Evolutionary conservation across 768 basidiomycete genomes (phyloP), one percentile per base, ranked within the genome.

Genomic region (Phaeolepiota aurea): DNA sequence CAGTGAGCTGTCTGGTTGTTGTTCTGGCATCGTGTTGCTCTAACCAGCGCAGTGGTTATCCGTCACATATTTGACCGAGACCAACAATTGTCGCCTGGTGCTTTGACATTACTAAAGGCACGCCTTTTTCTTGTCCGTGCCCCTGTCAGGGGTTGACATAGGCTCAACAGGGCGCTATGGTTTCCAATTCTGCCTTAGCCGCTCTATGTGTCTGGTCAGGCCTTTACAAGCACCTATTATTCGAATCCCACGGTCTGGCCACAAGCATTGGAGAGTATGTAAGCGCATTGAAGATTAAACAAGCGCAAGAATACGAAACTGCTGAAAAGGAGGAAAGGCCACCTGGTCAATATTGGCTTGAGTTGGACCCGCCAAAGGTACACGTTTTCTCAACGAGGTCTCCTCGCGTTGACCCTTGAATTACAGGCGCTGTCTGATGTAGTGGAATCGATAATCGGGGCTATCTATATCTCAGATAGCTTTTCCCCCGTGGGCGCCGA

Each of bases 21-120:
- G 20, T 34, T 36, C 39, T n/a, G 20, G 21, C 32, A n/a, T 38
- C 34, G 45, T 33, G 38, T 33, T 32, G 14, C 40, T 44, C 28
- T 38, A 40, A 40, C 35, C 34, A 13, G 21, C 31, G 37, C 48
- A 90, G 88, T 88, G 65, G 78, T 85, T 15, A 74, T 87, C 20
- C 74, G 73, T 15, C 69, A 87, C 56, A 72, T 90, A 38, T 89
- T 71, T 50, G 61, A 72, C 48, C 74, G 75, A 13, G 69, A 88
- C 47, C 72, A 72, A 16, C 59, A 73, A 5, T 62, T 87, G 40
- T 73, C 78, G 28, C 84, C 87, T 14, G 89, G 87, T 28, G 78
- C 72, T n/a, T 64, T 92, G 50, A 86, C 85, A 3, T 58, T 88
- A 51, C 57, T 90, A 15, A 92, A 91, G 73, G 88, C 77, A 48